Base-by-base conservation (phyloP, 148 eudicot species). In the Vaccinium vitisidaea region DNA sequence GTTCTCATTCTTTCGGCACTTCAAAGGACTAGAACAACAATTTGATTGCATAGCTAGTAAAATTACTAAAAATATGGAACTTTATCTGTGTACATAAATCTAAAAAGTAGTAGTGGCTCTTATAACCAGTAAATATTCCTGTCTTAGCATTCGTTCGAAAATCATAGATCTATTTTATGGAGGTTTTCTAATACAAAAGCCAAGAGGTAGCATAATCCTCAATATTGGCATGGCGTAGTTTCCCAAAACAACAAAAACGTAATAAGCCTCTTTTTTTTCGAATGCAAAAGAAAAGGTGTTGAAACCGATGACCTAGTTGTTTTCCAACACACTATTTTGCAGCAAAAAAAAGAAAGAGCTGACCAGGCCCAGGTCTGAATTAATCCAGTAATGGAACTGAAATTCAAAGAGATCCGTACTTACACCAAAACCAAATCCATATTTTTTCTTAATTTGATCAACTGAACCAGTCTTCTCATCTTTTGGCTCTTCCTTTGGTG, bases 401-500 rank as follows among this genome's bases (percentile, higher is more conserved):
- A 80, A 80, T 80, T 58, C 70, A 36, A 58, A 6, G 15, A 14
- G 12, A 46, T 82, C 36, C 15, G 77, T 69, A 86, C 98, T 91
- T 89, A 95, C 99, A 82, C 86, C 91, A 83, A 92, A 87, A 52
- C 93, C 75, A 85, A 86, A 94, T 73, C 99, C 98, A 86, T 97
- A 97, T 94, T 88, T 97, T 89, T 86, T 95, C 94, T 95, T 97
- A 71, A 97, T 97, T 87, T 94, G 90, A 90, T 94, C 98, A 84
- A 97, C 97, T 69, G 96, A 30, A 83, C 92, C 94, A 75, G 86
- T 82, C 86, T 92, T 94, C 82, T 89, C 95, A 11, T 86, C 89
- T 86, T 89, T 89, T 63, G 91, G 87, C 82, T 93, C 95, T 85
- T 90, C 93, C 70, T 86, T 89, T 36, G 82, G 82, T 36, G 82